Evolutionary conservation across 495 filamentous ascomycete genomes (phyloP).

Genomic region (Penicillium psychrofluorescens): DNA sequence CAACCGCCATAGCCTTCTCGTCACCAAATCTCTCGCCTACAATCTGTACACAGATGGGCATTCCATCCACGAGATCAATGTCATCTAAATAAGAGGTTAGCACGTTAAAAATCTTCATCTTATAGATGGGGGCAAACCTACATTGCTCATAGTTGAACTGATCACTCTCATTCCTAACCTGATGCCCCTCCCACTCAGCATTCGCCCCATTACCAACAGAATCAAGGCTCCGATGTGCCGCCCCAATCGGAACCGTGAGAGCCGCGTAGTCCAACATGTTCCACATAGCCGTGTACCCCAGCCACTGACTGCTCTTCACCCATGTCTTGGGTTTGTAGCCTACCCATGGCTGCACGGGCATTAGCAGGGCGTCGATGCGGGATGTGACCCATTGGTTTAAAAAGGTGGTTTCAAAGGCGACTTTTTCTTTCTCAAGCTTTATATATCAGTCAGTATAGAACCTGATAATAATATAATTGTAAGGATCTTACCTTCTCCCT

Average conservation of each 20-base stretch:
- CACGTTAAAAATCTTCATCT: not conserved
- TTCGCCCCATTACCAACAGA: conserved; percentile 11
- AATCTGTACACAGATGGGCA: conserved; percentile 51
- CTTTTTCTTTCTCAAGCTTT: conserved; percentile 23
- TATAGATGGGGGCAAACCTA: conserved; percentile 11
- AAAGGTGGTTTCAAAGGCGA: conserved; percentile 15
- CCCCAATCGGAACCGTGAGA: conserved; percentile 44
- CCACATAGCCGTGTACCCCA: conserved; percentile 59
- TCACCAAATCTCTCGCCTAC: conserved; percentile 40
- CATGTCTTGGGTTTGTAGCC: conserved; percentile 36
- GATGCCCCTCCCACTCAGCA: conserved; percentile 25
- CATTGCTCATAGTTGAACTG: conserved; percentile 38
- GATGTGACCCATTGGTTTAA: conserved; percentile 44
- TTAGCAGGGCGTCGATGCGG: conserved; percentile 56
- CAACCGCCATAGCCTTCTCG: conserved; percentile 37
- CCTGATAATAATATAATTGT: not conserved
- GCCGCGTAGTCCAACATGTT: conserved; percentile 61
- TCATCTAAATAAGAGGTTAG: conserved; percentile 18
- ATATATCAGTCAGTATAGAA: not conserved
- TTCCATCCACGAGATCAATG: conserved; percentile 34
- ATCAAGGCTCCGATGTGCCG: conserved; percentile 32
- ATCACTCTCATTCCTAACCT: conserved; percentile 33
- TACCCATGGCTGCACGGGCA: conserved; percentile 48
- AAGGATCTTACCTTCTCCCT: conserved; percentile 12
- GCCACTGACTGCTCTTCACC: conserved; percentile 48